Evolutionary conservation across 1,284 basidiomycete genomes (phyloP), one percentile per base, ranked within the genome.

Genomic region (Fereydounia khargensis): DNA sequence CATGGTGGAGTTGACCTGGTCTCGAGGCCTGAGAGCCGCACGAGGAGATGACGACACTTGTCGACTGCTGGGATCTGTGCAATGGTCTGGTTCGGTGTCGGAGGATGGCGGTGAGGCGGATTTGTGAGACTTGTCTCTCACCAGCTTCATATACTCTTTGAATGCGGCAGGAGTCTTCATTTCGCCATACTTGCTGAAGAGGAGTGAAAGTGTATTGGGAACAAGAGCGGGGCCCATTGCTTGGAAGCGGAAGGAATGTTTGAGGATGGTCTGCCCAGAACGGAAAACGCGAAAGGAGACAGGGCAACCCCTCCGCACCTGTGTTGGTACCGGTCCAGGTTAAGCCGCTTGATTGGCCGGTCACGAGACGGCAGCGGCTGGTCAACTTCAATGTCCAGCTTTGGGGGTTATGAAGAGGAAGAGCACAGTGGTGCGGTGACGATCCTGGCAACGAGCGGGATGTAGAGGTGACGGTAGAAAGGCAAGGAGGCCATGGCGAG

Each of bases 211-310:
- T 31, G 28, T 4, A 16, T 16, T 4, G 31, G 20, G 25, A 8
- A 33, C 16, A 33, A 31, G 28, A 13, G 28, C 11, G 20, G 31
- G 31, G 31, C 31, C n/a, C n/a, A n/a, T n/a, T n/a, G n/a, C n/a
- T n/a, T n/a, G n/a, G n/a, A n/a, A n/a, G n/a, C n/a, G n/a, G n/a
- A n/a, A n/a, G n/a, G n/a, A n/a, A n/a, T n/a, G n/a, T n/a, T n/a
- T n/a, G n/a, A n/a, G n/a, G n/a, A 33, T 33, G 8, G 4, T 16
- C 8, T 16, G 17, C 17, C 31, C 31, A 13, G 11, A 13, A 31
- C 10, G 7, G 7, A 19, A 33, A 16, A 18, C 10, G 20, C 31
- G 31, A 33, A 47, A 41, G 27, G 46, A 47, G 46, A n/a, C n/a
- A n/a, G n/a, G n/a, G n/a, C n/a, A n/a, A n/a, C n/a, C n/a, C n/a